These are phyloP conservation scores for Didymella exigua DNA, from an alignment of 2,329 filamentous ascomycete genomes.

Conservation along the genomic window DNA sequence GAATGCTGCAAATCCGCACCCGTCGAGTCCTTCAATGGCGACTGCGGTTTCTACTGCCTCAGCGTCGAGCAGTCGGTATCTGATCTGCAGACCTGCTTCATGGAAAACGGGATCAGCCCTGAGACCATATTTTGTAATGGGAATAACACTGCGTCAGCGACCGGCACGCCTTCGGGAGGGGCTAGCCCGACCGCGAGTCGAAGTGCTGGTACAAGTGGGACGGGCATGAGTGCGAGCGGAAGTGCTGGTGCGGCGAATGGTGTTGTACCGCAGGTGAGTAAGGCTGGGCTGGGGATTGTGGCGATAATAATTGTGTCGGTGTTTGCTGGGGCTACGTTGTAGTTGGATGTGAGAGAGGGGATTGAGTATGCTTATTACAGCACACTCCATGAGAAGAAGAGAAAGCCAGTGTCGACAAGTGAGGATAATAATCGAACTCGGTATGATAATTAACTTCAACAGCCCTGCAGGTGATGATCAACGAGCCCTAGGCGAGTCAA, in stretches of 20 bases:
- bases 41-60: conserved; percentile 42
- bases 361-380: too few species aligned
- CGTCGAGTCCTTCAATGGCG: conserved; percentile 36
- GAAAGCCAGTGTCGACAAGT: too few species aligned
- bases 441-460: too few species aligned
- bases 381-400: too few species aligned
- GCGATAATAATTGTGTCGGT: conserved; percentile 35
- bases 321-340: conserved; percentile 38
- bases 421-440: too few species aligned
- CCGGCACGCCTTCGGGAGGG: conserved; percentile 24
- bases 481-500: too few species aligned
- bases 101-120: conserved; percentile 31
- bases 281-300: conserved; percentile 37
- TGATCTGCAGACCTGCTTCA: conserved; percentile 38
- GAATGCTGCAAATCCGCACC: conserved; percentile 42
- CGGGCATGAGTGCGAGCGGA: conserved; percentile 10
- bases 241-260: conserved; percentile 25
- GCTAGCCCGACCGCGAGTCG: conserved; percentile 19
- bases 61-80: conserved; percentile 32
- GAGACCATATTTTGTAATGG: conserved; percentile 34
- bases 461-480: too few species aligned
- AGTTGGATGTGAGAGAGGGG: too few species aligned
- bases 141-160: conserved; percentile 36
- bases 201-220: conserved; percentile 3
- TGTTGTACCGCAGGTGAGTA: conserved; percentile 30